Evolutionary conservation across 1,284 basidiomycete species (phyloP), one percentile per base, ranked within the genome.

Genomic region (Neonothopanus nambi): DNA sequence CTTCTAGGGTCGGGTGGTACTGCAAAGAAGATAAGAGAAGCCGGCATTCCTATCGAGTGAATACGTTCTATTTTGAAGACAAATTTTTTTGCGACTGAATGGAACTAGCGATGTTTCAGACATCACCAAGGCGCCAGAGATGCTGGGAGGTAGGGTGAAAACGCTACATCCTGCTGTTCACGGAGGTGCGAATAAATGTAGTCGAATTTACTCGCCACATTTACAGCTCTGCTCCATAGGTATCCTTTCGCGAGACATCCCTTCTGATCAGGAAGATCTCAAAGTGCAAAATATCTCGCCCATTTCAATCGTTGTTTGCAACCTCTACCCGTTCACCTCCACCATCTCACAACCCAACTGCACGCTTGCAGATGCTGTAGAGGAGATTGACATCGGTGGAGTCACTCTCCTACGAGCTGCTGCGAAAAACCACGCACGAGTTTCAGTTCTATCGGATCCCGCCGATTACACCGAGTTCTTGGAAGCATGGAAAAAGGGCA

Each of bases 161-260:
- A 99, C 97, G 5, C 84, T 99, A n/a, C 97, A 99, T 68, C 97
- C 97, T 48, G 95, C 91, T 18, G 93, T 99, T 21, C 97, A 99
- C 69, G 97, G 97, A 67, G 97, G 95, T 92, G 61, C 57, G 75
- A 57, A 33, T 38, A 41, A 41, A 33, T 35, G n/a, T n/a, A n/a
- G 21, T 39, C 13, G 28, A 52, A n/a, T 28, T 8, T 26, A 48
- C n/a, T 17, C 23, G 3, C n/a, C 11, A 15, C 41, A 13, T 7
- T 30, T 40, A 30, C n/a, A n/a, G 37, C 39, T n/a, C 37, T 48
- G 46, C 12, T 38, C 26, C 38, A 37, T 57, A 91, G 93, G 94
- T 48, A 98, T 98, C 61, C 83, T 98, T 45, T 92, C 95, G 5
- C 87, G 95, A 23, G 81, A 87, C 51, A 95, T 93, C 61, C 81